phyloP scores from a whole-genome alignment of 768 basidiomycete genomes.

The Cytidiella melzeri region DNA sequence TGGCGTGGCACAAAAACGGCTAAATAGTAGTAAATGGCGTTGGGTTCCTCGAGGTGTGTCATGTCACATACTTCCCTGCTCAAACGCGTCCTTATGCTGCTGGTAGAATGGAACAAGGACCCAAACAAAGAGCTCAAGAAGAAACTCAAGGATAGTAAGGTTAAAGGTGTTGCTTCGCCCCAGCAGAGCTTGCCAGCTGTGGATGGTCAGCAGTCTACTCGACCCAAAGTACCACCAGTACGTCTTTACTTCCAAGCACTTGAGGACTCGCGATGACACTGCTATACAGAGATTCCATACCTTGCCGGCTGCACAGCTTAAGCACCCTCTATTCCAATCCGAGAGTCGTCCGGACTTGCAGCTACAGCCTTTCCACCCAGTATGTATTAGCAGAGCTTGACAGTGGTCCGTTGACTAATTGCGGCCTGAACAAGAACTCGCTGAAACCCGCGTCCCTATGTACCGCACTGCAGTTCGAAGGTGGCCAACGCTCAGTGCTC shows the following conservation, averaged over 20 bases:
- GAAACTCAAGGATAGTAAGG: not conserved
- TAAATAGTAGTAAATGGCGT: not conserved
- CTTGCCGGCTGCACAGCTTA: slow-evolving; percentile 33
- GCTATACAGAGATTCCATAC: slow-evolving; percentile 37
- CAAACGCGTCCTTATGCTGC: not conserved
- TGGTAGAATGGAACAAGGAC: not conserved
- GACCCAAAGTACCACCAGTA: not conserved
- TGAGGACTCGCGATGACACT: too few species aligned
- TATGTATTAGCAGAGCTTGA: not conserved
- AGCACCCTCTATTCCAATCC: slow-evolving; percentile 36
- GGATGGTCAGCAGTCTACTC: not conserved
- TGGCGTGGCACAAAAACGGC: not conserved
- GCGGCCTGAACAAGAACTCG: not conserved
- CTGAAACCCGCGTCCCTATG: slow-evolving; percentile 31
- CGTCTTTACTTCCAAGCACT: not conserved
- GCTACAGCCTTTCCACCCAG: slow-evolving; percentile 32
- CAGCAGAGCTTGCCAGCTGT: not conserved
- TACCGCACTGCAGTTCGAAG: slow-evolving; percentile 38
- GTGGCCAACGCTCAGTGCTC: slow-evolving; percentile 43
- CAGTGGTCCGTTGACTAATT: not conserved
- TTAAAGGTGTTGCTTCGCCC: not conserved
- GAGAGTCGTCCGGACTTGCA: slow-evolving; percentile 29
- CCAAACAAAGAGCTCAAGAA: not conserved
- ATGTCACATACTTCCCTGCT: not conserved
- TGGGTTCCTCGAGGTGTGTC: not conserved